A percentile compares a stretch with the other conserved stretches of the same genome.
Conservation (phyloP, 1,139 yeast genomes). For the Candida sp. region DNA sequence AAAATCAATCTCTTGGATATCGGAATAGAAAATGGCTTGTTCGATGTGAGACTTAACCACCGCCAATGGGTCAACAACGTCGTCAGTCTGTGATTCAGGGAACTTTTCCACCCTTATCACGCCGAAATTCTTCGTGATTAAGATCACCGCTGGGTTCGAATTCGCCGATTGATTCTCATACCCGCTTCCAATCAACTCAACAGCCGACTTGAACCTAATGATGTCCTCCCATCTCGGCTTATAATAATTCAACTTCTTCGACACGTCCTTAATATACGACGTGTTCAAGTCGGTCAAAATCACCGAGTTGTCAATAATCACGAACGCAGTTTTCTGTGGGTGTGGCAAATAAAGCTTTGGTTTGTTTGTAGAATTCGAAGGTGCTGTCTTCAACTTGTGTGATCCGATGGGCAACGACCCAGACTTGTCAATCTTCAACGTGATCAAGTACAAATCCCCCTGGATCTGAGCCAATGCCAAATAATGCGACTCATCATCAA, state of each 20-base stretch:
- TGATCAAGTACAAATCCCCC: slow-evolving; percentile 49
- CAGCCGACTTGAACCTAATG: slow-evolving; percentile 56
- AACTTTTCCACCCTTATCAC: slow-evolving; percentile 63
- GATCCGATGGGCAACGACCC: slow-evolving; percentile 65
- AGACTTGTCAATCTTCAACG: slow-evolving; percentile 56
- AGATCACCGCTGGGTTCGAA: slow-evolving; percentile 44
- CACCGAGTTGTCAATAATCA: slow-evolving; percentile 62
- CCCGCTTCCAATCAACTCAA: slow-evolving; percentile 66
- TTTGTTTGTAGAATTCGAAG: slow-evolving; percentile 24
- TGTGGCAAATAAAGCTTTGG: slow-evolving; percentile 65
- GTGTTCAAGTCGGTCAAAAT: slow-evolving; percentile 64
- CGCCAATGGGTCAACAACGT: slow-evolving; percentile 29
- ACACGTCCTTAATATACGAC: slow-evolving; percentile 30
- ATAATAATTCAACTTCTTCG: slow-evolving; percentile 28
- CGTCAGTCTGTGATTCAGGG: slow-evolving; percentile 19
- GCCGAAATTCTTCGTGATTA: slow-evolving; percentile 66
- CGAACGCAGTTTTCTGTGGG: slow-evolving; percentile 67
- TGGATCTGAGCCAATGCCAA: slow-evolving; percentile 45
- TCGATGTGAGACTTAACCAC: slow-evolving; percentile 74
- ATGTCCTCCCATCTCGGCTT: slow-evolving; percentile 82
- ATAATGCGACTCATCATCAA: slow-evolving; percentile 26
- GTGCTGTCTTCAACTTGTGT: slow-evolving; percentile 43
- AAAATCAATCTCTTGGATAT: slow-evolving; percentile 59
- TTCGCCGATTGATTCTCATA: slow-evolving; percentile 41
- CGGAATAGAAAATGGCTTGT: slow-evolving; percentile 74